Evolutionary conservation across 441 rosid species (phyloP).

Genomic region (Mallotus repandus): DNA sequence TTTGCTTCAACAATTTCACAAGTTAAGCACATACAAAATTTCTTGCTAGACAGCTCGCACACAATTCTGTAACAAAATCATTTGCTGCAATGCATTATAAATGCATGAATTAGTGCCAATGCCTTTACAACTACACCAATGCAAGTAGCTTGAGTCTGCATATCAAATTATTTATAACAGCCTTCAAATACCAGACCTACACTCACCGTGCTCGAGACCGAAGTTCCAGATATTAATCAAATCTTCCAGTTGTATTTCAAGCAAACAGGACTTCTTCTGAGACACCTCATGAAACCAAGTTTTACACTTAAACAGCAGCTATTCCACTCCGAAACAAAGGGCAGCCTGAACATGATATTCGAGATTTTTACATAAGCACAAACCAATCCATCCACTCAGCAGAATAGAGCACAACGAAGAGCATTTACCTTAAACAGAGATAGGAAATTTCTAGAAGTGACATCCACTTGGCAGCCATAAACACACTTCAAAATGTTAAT

Average conservation of each 20-base stretch:
- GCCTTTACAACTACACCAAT: constrained; percentile 15
- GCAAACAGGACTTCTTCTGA: constrained; percentile 25
- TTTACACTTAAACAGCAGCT: constrained; percentile 54
- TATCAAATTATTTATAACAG: not conserved
- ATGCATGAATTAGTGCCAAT: constrained; percentile 29
- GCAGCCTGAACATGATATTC: constrained; percentile 44
- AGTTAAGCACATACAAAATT: constrained; percentile 62
- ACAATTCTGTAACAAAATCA: constrained; percentile 56
- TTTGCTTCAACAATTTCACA: constrained; percentile 82
- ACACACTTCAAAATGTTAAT: constrained; percentile 50
- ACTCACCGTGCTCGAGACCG: constrained; percentile 61
- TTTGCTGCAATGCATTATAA: constrained; percentile 50
- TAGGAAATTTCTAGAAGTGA: constrained; percentile 52
- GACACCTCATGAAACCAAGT: constrained; percentile 51
- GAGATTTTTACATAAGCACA: too few relatives aligned
- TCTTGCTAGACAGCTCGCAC: constrained; percentile 68
- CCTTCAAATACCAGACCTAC: constrained; percentile 16
- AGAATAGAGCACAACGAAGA: too few relatives aligned
- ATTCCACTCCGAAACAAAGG: constrained; percentile 75
- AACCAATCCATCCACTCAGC: not conserved
- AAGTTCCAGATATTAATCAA: constrained; percentile 72
- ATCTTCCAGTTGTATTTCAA: constrained; percentile 45
- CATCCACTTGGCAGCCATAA: constrained; percentile 43
- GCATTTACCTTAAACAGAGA: constrained; percentile 56
- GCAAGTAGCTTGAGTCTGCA: constrained; percentile 13